These are phyloP conservation scores for Candida incommunis DNA, from an alignment of 805 yeast species.

Conservation along the genomic window DNA sequence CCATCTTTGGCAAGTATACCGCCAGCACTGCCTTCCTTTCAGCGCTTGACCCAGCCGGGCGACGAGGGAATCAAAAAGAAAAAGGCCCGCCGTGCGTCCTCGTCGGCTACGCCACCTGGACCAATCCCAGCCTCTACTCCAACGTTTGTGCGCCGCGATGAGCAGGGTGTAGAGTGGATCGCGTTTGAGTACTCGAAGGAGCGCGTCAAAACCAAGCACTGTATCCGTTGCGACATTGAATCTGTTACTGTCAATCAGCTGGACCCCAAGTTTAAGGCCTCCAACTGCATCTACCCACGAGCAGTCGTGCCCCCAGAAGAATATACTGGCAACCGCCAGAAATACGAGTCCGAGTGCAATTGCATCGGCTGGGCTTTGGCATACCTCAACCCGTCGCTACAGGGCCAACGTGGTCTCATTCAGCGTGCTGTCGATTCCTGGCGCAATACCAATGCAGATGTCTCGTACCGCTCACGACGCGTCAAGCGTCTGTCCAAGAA, in stretches of 20 bases:
- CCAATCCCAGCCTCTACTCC: conserved; percentile 19
- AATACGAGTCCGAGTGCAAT: conserved; percentile 35
- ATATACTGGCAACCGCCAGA: conserved; percentile 31
- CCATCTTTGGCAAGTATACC: too few species aligned
- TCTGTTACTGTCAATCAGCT: conserved; percentile 13
- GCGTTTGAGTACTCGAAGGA: conserved; percentile 22
- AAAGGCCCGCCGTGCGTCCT: neutral
- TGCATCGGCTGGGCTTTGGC: conserved; percentile 35
- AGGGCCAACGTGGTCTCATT: conserved; percentile 30
- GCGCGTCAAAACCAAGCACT: conserved; percentile 16
- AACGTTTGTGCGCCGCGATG: conserved; percentile 10
- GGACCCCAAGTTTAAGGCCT: conserved; percentile 20
- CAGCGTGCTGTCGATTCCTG: conserved; percentile 40
- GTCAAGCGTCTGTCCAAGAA: conserved; percentile 21
- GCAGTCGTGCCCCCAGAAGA: conserved; percentile 30
- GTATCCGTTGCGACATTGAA: conserved; percentile 23
- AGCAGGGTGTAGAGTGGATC: conserved; percentile 14
- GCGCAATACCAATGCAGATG: conserved; percentile 33
- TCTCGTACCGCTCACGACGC: conserved; percentile 28
- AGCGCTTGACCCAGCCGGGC: neutral
- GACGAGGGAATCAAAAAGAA: neutral
- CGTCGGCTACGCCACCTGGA: conserved; percentile 12
- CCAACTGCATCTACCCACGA: conserved; percentile 35
- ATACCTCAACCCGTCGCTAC: conserved; percentile 28
- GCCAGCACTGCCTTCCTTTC: conserved; percentile 1